Evolutionary conservation across 139 green algal species (phyloP), one percentile per base, ranked within the genome.

Genomic region (Eudorina sp.): DNA sequence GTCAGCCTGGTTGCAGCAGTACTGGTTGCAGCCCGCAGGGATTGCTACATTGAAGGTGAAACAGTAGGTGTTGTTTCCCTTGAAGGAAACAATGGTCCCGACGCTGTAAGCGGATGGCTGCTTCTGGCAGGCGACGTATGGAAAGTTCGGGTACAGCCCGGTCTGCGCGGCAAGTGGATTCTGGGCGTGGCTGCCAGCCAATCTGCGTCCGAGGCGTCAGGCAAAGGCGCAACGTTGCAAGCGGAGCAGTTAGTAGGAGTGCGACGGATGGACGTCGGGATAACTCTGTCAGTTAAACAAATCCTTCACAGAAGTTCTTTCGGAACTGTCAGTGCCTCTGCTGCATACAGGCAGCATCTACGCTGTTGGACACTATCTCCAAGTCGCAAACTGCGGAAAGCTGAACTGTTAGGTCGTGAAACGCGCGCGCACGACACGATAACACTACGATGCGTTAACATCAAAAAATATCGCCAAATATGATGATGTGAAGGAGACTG

Each of bases 1-100:
- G 48, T 83, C 75, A 19, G 75, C 75, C 48, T 36, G 31, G 45
- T 0, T 66, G 75, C 75, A 83, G 75, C 75, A 83, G n/a, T 83
- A 69, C 11, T 23, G 23, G 21, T 14, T 51, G 75, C 75, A 83
- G 48, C 75, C 75, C 16, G 75, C 29, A 23, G 75, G 75, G 11
- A 51, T n/a, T 5, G 6, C 4, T 0, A 69, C 75, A 46, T 29
- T 68, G 0, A 83, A 18, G 29, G 48, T 83, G 48, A 83, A 68
- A 31, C 75, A 83, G 48, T 83, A 83, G 5, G 48, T 83, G 48
- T 23, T 48, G 31, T 46, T 36, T 3, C 75, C 75, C 48, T 34
- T n/a, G 25, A 18, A 46, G 14, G 31, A 43, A 7, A 83, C 31
- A 14, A 19, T 46, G 1, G 51, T 21, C 4, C 4, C 16, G 11